Evolutionary conservation across 2,329 filamentous ascomycete species (phyloP).

Genomic region (Rasamsonia emersonii): DNA sequence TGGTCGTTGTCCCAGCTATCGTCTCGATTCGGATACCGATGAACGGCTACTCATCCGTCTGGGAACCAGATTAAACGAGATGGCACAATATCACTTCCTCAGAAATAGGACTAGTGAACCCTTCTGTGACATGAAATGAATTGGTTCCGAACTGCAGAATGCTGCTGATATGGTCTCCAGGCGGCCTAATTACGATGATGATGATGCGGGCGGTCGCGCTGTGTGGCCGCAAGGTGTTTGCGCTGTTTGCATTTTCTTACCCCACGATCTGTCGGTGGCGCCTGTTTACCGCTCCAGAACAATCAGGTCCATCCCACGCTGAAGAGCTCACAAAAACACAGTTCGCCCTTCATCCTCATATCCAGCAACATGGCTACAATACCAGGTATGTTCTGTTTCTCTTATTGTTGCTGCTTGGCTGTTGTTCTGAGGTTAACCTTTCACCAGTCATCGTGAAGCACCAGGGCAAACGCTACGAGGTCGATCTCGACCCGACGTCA

Average conservation of each 20-base stretch:
- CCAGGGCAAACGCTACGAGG: conserved; percentile 86
- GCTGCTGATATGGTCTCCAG: too few species aligned
- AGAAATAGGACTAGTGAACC: too few species aligned
- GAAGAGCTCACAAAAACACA: too few species aligned
- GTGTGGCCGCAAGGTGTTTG: conserved; percentile 16
- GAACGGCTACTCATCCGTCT: too few species aligned
- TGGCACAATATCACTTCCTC: too few species aligned
- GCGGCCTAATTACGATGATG: conserved; percentile 4
- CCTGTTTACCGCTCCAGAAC: conserved; percentile 7
- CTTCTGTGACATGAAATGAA: too few species aligned
- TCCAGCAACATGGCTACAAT: conserved; percentile 50
- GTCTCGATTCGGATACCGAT: too few species aligned
- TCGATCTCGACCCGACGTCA: conserved; percentile 77
- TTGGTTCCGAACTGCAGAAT: too few species aligned
- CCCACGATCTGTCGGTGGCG: conserved; percentile 6
- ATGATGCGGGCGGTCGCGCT: conserved; percentile 3
- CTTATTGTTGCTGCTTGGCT: background rate
- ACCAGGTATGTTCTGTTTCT: conserved; percentile 37
- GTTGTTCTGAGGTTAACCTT: conserved; percentile 13
- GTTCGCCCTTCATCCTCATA: too few species aligned
- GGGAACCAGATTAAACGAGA: too few species aligned
- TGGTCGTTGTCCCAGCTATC: too few species aligned
- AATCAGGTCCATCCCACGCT: too few species aligned
- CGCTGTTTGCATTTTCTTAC: conserved; percentile 22
- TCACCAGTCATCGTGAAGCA: conserved; percentile 80